Percentiles rank a stretch among this genome's conserved stretches.
Conservation (phyloP, 2,329 filamentous ascomycete species). For the Penicillium rolfsii region DNA sequence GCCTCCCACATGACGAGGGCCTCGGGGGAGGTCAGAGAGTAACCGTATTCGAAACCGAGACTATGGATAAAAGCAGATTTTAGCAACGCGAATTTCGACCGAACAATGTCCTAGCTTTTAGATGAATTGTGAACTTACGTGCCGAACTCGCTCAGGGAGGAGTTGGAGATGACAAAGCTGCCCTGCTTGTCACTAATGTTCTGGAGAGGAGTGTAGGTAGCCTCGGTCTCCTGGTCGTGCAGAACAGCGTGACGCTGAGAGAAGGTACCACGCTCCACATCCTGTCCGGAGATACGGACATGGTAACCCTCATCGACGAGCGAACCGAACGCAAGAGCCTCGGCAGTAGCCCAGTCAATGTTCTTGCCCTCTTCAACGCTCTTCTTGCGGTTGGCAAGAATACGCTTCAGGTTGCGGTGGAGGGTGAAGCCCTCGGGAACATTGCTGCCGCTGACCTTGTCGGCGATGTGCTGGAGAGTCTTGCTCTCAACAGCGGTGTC, state of each 20-base stretch:
- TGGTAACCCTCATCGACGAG: slow-evolving; percentile 93
- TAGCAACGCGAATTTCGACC: slow-evolving; percentile 42
- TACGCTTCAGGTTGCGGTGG: slow-evolving; percentile 97
- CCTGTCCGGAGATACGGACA: slow-evolving; percentile 95
- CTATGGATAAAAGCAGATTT: slow-evolving; percentile 66
- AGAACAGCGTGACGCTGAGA: slow-evolving; percentile 96
- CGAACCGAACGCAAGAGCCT: slow-evolving; percentile 91
- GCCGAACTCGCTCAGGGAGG: slow-evolving; percentile 75
- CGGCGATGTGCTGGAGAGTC: slow-evolving; percentile 78
- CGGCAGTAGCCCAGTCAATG: slow-evolving; percentile 97
- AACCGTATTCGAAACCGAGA: slow-evolving; percentile 97
- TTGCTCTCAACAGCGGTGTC: slow-evolving; percentile 77
- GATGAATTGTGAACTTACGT: slow-evolving; percentile 39
- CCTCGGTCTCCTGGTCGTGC: slow-evolving; percentile 94
- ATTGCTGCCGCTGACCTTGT: slow-evolving; percentile 74
- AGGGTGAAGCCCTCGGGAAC: slow-evolving; percentile 83
- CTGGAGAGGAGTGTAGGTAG: slow-evolving; percentile 89
- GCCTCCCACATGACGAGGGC: slow-evolving; percentile 99
- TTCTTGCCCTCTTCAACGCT: slow-evolving; percentile 87
- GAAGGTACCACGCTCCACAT: slow-evolving; percentile 99
- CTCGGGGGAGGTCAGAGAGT: slow-evolving; percentile 94
- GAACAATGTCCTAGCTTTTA: slow-evolving; percentile 36
- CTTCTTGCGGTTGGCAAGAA: slow-evolving; percentile 86
- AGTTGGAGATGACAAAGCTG: slow-evolving; percentile 96
- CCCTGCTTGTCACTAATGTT: slow-evolving; percentile 88